Evolutionary conservation across 805 yeast genomes (phyloP), one percentile per base, ranked within the genome.

Genomic region (Candida maltosa): DNA sequence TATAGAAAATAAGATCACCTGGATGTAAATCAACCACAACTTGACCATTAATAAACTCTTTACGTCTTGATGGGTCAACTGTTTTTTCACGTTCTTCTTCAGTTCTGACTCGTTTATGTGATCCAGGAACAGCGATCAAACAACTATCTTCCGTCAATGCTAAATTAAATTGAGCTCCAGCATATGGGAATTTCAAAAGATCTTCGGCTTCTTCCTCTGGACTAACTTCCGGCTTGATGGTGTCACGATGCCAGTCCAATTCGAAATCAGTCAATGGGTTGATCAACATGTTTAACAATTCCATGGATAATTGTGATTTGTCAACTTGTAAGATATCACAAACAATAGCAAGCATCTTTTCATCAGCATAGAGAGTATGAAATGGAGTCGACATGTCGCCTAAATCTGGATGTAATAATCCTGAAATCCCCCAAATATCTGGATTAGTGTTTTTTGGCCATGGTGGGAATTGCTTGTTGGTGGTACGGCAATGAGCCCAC

Each of bases 391-490:
- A 51, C 37, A 59, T 42, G 4, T 59, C 63, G 2, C 60, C 59
- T 39, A 70, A 49, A 26, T 62, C 70, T 0, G 78, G 78, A 42
- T 73, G 69, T 47, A 73, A 51, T 29, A 73, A 56, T 6, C 73
- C 73, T 4, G 69, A 51, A 7, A 73, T 58, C 0, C 78, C 78
- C 78, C 78, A 73, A 37, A 73, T 72, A 40, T 73, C 77, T 3
- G 76, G 76, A 35, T 63, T 61, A 44, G 61, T 68, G 37, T 69
- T 66, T 35, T 55, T 56, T 12, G 76, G 76, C 78, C 78, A 73
- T n/a, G 78, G 78, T 6, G 78, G 78, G 44, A 73, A 73, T 45
- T 73, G 78, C 41, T 73, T 73, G 5, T 76, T 77, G 30, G 68
- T 51, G 3, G 76, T 69, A 41, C 78, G 58, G 11, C 72, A 75